phyloP scores from a whole-genome alignment of 139 green algal genomes.

The Chlorella sp. region DNA sequence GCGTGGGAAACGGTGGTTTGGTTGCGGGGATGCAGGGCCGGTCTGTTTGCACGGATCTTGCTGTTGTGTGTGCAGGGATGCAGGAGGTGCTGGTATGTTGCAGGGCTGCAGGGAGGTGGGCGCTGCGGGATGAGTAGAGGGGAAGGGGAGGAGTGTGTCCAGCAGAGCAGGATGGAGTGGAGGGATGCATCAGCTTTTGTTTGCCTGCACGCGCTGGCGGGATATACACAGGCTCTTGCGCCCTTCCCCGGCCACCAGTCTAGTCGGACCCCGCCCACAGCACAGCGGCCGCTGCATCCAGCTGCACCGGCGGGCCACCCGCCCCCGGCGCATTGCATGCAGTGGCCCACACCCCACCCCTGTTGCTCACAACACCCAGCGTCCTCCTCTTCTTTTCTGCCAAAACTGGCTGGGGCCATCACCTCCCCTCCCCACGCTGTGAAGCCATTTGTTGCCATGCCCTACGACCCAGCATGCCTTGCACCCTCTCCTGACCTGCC shows the following conservation, averaged over 20 bases:
- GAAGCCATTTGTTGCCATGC: no score
- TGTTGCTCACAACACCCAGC: not conserved
- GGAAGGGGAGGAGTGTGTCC: no score
- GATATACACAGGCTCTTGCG: not conserved
- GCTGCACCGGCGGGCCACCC: not conserved
- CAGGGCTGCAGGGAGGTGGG: not conserved
- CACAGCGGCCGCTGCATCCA: constrained; percentile 7
- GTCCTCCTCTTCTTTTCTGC: not conserved
- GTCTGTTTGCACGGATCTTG: no score
- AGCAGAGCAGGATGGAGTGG: not conserved
- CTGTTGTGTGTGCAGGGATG: no score
- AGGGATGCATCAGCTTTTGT: not conserved
- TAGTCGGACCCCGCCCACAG: constrained; percentile 40
- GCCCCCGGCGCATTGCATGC: not conserved
- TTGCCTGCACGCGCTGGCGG: not conserved
- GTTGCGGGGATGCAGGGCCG: no score
- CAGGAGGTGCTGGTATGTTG: not conserved
- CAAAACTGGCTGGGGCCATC: not conserved
- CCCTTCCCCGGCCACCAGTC: constrained; percentile 9
- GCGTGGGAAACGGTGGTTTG: not conserved
- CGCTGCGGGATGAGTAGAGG: not conserved
- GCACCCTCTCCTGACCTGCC: not conserved
- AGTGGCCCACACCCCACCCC: constrained; percentile 12
- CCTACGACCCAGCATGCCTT: not conserved
- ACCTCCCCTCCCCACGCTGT: no score